Conservation (phyloP, 805 yeast species). For the Kazachstania africana region DNA sequence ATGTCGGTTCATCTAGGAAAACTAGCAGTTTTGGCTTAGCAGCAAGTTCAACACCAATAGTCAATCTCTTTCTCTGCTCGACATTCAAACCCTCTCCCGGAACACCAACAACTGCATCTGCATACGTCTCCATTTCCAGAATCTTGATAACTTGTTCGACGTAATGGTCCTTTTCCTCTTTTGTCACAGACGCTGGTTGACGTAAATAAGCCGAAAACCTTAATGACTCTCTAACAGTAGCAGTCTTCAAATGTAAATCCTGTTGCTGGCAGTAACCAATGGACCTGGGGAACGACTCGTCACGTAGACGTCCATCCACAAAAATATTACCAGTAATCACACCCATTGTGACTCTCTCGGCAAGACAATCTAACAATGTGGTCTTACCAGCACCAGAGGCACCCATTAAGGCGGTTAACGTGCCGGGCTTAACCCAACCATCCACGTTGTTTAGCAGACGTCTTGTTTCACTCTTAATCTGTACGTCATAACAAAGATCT, state of each 20-base stretch:
- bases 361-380: slow-evolving; percentile 56
- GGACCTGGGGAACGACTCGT: slow-evolving; percentile 45
- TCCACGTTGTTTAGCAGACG: slow-evolving; percentile 53
- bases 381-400: slow-evolving; percentile 79
- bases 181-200: slow-evolving; percentile 43
- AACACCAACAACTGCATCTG: slow-evolving; percentile 61
- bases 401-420: slow-evolving; percentile 69
- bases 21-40: slow-evolving; percentile 48
- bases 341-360: slow-evolving; percentile 61
- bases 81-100: slow-evolving; percentile 53
- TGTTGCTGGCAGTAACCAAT: slow-evolving; percentile 73
- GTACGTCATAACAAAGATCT: slow-evolving; percentile 58
- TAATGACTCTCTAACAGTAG: slow-evolving; percentile 68
- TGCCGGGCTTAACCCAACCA: slow-evolving; percentile 79
- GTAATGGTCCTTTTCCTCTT: slow-evolving; percentile 46
- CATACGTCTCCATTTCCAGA: slow-evolving; percentile 49
- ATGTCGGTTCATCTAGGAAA: slow-evolving; percentile 55
- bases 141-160: slow-evolving; percentile 54
- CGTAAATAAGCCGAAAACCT: slow-evolving; percentile 55
- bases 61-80: slow-evolving; percentile 46
- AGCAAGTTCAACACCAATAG: slow-evolving; percentile 54
- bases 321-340: slow-evolving; percentile 55
- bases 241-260: slow-evolving; percentile 53
- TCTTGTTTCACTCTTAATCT: slow-evolving; percentile 48
- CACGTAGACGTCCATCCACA: slow-evolving; percentile 52